Evolutionary conservation across 495 filamentous ascomycete genomes (phyloP), one percentile per base, ranked within the genome.

Genomic region (Penicillium malachiteum): DNA sequence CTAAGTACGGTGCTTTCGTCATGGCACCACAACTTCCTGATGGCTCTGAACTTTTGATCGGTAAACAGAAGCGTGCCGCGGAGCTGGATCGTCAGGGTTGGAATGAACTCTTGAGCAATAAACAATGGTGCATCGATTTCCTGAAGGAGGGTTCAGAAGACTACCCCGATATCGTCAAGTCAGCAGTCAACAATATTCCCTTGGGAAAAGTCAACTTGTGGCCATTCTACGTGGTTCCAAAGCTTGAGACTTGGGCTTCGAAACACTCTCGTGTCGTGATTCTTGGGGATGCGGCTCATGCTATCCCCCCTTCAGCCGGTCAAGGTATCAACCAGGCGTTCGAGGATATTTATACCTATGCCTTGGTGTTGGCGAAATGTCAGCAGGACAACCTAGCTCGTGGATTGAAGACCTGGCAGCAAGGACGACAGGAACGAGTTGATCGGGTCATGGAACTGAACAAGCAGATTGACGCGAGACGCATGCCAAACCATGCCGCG

Each of bases 271-370:
- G 71, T 1, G 71, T 79, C 8, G 49, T 75, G 0, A 65, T 81
- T 37, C 50, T 78, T 7, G 77, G 77, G 16, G 75, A 80, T 64
- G 76, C 77, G 3, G 77, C 77, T 3, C 77, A 80, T 63, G 75
- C 76, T 0, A 75, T 81, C 18, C 73, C 76, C 0, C 78, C 78
- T 7, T 68, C 68, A 13, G 62, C 73, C 0, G 78, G 76, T 0
- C 76, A 78, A 55, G 78, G 78, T 2, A 62, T 64, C 7, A 70
- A 70, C 21, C 74, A 77, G 54, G 75, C 65, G 0, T 72, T 76
- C 53, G 76, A 79, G 48, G 75, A 78, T 62, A 64, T 59, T 1
- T 71, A 62, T 56, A 68, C 61, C 5, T 66, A 63, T 37, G 46
- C 67, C 9, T 45, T 62, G 39, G 52, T 65, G 11, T 45, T 56